These are phyloP conservation scores for Fusarium hostae DNA, from an alignment of 2,329 filamentous ascomycete species.

Conservation along the genomic window DNA sequence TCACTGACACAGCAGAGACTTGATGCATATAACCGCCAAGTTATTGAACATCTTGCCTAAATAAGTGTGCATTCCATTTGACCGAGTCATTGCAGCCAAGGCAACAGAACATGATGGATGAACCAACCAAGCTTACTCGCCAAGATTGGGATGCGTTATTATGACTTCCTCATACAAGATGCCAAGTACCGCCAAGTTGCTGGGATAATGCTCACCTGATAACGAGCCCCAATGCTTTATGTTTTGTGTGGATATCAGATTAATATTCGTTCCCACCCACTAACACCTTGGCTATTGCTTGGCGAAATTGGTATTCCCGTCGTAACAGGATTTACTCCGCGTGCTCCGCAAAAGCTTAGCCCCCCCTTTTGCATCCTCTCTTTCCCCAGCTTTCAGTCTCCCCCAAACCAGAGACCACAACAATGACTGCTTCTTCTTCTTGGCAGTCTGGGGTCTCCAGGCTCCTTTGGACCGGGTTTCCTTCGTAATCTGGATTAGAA, in stretches of 20 bases:
- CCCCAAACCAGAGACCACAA: not conserved
- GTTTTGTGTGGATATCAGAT: conserved; percentile 10
- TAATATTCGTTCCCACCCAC: conserved; percentile 8
- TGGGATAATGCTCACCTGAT: conserved; percentile 21
- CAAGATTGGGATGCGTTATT: conserved; percentile 30
- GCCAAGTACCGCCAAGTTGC: conserved; percentile 21
- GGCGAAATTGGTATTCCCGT: conserved; percentile 8
- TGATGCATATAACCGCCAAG: conserved; percentile 2
- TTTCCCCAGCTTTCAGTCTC: conserved; percentile 12
- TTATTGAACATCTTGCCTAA: not conserved
- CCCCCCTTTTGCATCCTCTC: not conserved
- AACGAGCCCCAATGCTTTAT: not conserved
- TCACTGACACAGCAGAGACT: conserved; percentile 3
- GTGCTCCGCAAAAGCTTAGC: conserved; percentile 17
- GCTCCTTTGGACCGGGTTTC: conserved; percentile 16
- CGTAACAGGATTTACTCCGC: conserved; percentile 23
- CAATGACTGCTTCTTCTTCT: not conserved
- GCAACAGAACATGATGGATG: not conserved
- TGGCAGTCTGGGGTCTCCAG: conserved; percentile 17
- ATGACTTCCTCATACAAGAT: conserved; percentile 18
- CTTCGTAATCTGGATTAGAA: conserved; percentile 29
- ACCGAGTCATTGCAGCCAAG: conserved; percentile 17
- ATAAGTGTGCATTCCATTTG: conserved; percentile 18
- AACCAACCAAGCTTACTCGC: conserved; percentile 19
- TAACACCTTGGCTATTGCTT: conserved; percentile 23